Percentiles rank a stretch among this genome's conserved stretches.
Evolutionary conservation across 306 rosid genomes (phyloP).

Genomic region (Calophaca sinica): DNA sequence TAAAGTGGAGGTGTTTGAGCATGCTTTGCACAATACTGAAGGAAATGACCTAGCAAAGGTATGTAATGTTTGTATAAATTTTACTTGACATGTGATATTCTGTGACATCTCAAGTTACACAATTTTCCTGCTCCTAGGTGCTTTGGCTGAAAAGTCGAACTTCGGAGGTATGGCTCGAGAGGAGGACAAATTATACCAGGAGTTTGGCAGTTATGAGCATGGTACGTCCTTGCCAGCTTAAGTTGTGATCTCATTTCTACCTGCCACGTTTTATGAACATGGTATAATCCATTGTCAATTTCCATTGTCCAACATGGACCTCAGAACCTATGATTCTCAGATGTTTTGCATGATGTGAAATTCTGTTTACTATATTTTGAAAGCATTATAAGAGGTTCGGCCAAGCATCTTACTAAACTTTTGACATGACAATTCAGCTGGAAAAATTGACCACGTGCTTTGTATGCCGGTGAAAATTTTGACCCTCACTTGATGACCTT

Average conservation of each 20-base stretch:
- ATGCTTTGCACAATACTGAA: conserved; percentile 89
- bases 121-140: conserved; percentile 60
- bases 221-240: conserved; percentile 59
- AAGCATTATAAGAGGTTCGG: neutral
- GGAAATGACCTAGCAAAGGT: conserved; percentile 95
- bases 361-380: neutral
- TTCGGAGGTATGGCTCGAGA: conserved; percentile 96
- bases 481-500: neutral
- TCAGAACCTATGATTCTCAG: neutral
- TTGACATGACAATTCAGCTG: neutral
- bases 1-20: conserved; percentile 97
- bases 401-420: neutral
- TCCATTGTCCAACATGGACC: neutral
- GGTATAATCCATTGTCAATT: neutral
- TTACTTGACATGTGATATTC: conserved; percentile 28
- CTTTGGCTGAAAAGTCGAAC: conserved; percentile 99
- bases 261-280: conserved; percentile 20
- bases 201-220: conserved; percentile 99
- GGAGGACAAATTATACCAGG: conserved; percentile 96
- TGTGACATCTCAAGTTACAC: conserved; percentile 39
- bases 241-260: conserved; percentile 21
- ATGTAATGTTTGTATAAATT: conserved; percentile 28
- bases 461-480: neutral
- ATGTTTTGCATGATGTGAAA: too few relatives aligned
- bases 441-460: neutral